Conservation (phyloP, 2,329 filamentous ascomycete species). For the Oidium heveae region DNA sequence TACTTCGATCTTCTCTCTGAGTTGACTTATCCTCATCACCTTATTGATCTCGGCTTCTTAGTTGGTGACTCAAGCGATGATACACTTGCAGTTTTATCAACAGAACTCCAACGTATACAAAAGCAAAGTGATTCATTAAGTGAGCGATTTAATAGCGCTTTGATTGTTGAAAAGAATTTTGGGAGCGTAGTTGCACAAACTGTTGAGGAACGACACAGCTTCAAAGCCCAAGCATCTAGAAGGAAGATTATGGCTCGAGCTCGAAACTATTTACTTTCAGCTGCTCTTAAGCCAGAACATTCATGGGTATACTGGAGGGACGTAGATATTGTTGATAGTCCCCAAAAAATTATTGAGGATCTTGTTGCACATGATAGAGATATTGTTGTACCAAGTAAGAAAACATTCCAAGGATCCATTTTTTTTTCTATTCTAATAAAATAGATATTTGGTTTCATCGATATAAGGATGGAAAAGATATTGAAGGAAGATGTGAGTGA, state of each 20-base stretch:
- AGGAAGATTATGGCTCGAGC: slow-evolving; percentile 81
- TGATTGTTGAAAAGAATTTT: slow-evolving; percentile 87
- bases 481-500: slow-evolving; percentile 55
- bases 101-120: slow-evolving; percentile 66
- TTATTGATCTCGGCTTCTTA: slow-evolving; percentile 90
- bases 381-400: slow-evolving; percentile 69
- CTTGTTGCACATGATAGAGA: slow-evolving; percentile 67
- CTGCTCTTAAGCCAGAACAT: slow-evolving; percentile 68
- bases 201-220: slow-evolving; percentile 75
- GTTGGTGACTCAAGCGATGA: slow-evolving; percentile 83
- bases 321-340: slow-evolving; percentile 74
- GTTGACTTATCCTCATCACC: slow-evolving; percentile 71
- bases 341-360: slow-evolving; percentile 66
- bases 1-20: slow-evolving; percentile 88
- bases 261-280: slow-evolving; percentile 84
- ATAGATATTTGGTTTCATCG: slow-evolving; percentile 93
- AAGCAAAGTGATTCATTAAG: slow-evolving; percentile 64
- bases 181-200: slow-evolving; percentile 58
- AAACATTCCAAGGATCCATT: slow-evolving; percentile 22
- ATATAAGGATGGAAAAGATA: slow-evolving; percentile 50
- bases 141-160: slow-evolving; percentile 73
- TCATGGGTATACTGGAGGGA: slow-evolving; percentile 97
- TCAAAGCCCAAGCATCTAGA: slow-evolving; percentile 66
- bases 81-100: slow-evolving; percentile 55
- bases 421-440: slow-evolving; percentile 9